A percentile compares a stretch with the other conserved stretches of the same genome.
Evolutionary conservation across 2,329 filamentous ascomycete species (phyloP).

Genomic region (Fonsecaea pedrosoi): DNA sequence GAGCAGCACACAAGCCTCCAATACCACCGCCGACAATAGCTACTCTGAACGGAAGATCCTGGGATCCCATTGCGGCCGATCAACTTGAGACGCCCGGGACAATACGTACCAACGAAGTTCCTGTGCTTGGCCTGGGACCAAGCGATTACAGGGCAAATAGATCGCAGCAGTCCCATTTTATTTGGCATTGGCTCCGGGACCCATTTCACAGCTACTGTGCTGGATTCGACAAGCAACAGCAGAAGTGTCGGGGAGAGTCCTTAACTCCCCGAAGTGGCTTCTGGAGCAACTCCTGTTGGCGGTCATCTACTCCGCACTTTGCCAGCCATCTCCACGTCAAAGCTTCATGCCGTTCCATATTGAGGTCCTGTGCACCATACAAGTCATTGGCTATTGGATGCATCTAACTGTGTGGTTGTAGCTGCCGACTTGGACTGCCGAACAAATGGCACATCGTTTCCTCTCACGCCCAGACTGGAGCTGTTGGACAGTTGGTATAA

Average conservation of each 20-base stretch:
- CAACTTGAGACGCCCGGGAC: background rate
- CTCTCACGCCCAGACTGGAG: background rate
- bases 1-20: slow-evolving; percentile 48
- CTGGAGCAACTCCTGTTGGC: background rate
- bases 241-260: background rate
- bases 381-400: background rate
- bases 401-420: background rate
- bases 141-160: background rate
- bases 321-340: background rate
- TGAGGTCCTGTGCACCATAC: background rate
- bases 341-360: background rate
- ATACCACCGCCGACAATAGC: slow-evolving; percentile 52
- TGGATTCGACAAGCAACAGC: background rate
- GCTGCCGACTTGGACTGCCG: background rate
- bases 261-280: background rate
- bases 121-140: background rate
- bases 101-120: background rate
- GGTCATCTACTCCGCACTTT: background rate
- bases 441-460: background rate
- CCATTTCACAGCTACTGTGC: background rate
- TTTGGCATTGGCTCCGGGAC: background rate
- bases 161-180: background rate
- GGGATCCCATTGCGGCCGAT: background rate
- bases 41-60: slow-evolving; percentile 38
- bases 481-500: background rate